These are phyloP conservation scores for Yamadazyma spencermartinsiae DNA, from an alignment of 1,139 yeast genomes.

Conservation along the genomic window DNA sequence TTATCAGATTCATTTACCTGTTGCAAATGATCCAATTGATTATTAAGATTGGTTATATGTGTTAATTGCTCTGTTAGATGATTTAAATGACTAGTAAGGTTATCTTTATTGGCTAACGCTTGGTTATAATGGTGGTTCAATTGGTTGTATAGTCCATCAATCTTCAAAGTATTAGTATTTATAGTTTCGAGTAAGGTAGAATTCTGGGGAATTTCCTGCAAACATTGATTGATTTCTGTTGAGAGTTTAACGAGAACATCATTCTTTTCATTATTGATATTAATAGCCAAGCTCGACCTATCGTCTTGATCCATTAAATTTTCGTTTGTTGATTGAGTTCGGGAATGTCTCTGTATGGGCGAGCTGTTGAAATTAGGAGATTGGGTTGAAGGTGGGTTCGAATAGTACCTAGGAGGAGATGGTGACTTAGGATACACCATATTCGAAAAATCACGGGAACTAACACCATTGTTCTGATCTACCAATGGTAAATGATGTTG, in stretches of 20 bases:
- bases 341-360: neutral
- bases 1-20: conserved; percentile 23
- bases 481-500: neutral
- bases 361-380: conserved; percentile 3
- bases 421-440: conserved; percentile 1
- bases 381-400: conserved; percentile 1
- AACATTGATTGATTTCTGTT: conserved; percentile 22
- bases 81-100: conserved; percentile 32
- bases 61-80: conserved; percentile 34
- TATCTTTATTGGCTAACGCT: conserved; percentile 37
- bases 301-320: conserved; percentile 24
- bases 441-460: too few relatives aligned
- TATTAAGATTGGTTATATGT: conserved; percentile 27
- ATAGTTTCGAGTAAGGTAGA: conserved; percentile 9
- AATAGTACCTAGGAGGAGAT: conserved; percentile 5
- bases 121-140: conserved; percentile 38
- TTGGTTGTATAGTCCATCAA: conserved; percentile 34
- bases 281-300: neutral
- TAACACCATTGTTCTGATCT: too few relatives aligned
- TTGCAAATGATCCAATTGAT: conserved; percentile 25
- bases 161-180: conserved; percentile 22
- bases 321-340: conserved; percentile 3
- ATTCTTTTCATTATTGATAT: neutral
- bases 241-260: conserved; percentile 20
- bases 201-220: conserved; percentile 17